A percentile compares a stretch with the other conserved stretches of the same genome.
Conservation (phyloP, 2,329 filamentous ascomycete genomes). For the Polytolypa hystricis region DNA sequence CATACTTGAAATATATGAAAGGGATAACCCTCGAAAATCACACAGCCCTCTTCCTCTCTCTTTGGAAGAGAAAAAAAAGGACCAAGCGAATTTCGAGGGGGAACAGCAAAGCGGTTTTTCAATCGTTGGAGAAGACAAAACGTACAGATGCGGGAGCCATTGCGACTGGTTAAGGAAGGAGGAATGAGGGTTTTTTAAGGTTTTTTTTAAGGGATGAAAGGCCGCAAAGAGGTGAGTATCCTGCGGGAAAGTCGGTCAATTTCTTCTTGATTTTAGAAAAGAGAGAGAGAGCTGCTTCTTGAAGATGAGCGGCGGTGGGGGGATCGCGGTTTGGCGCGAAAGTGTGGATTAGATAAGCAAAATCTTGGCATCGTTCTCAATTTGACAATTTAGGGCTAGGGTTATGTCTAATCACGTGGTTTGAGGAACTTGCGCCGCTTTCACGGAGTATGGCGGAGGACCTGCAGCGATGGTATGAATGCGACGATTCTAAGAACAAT, state of each 20-base stretch:
- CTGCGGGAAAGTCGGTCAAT: slow-evolving; percentile 56
- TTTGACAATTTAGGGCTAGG: slow-evolving; percentile 5
- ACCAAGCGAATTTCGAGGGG: slow-evolving; percentile 35
- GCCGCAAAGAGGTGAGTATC: slow-evolving; percentile 83
- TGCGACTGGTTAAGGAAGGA: slow-evolving; percentile 39
- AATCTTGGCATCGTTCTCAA: too few relatives aligned
- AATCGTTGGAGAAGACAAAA: slow-evolving; percentile 38
- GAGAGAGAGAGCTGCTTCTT: background rate
- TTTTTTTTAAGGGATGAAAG: slow-evolving; percentile 20
- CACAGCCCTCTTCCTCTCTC: slow-evolving; percentile 2
- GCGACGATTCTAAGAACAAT: too few relatives aligned
- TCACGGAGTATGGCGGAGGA: too few relatives aligned
- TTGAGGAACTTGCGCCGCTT: too few relatives aligned
- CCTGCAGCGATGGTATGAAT: too few relatives aligned
- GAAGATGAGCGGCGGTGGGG: background rate
- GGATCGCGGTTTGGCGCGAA: background rate
- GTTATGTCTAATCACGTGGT: too few relatives aligned
- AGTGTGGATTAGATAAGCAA: background rate
- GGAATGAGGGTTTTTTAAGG: slow-evolving; percentile 9
- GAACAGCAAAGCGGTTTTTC: slow-evolving; percentile 88
- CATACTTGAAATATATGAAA: slow-evolving; percentile 16
- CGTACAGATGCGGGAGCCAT: slow-evolving; percentile 88
- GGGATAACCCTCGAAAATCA: slow-evolving; percentile 7
- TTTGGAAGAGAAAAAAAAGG: slow-evolving; percentile 18
- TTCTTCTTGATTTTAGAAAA: background rate